Conservation (phyloP, 163 green algal species). For the Scenedesmus sp. region DNA sequence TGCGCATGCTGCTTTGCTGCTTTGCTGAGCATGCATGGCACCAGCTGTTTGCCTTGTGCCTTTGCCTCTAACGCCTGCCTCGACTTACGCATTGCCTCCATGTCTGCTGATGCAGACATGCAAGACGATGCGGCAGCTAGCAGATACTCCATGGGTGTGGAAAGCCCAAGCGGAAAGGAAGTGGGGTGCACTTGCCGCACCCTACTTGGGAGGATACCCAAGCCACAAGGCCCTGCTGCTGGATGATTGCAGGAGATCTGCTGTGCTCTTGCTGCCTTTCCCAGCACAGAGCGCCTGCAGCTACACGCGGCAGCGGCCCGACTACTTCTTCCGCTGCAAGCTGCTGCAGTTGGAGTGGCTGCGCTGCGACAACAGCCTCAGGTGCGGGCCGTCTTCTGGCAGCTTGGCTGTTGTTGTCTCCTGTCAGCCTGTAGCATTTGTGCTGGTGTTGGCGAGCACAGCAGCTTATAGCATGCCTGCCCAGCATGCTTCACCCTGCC, state of each 20-base stretch:
- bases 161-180: not conserved
- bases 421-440: constrained; percentile 2
- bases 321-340: constrained; percentile 3
- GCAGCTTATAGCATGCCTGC: too few relatives aligned
- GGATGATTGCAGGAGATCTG: constrained; percentile 7
- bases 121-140: not conserved
- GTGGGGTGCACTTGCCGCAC: not conserved
- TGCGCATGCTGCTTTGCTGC: not conserved
- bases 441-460: too few relatives aligned
- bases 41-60: not conserved
- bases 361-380: constrained; percentile 25
- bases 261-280: not conserved
- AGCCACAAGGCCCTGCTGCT: constrained; percentile 21
- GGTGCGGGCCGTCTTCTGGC: not conserved
- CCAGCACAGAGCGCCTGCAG: not conserved
- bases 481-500: not conserved
- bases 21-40: not conserved
- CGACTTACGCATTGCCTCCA: not conserved
- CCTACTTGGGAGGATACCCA: not conserved
- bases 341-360: constrained; percentile 36
- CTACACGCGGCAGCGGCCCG: not conserved
- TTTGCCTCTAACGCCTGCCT: not conserved
- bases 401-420: not conserved
- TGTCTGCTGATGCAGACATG: not conserved
- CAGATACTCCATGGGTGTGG: not conserved